These are phyloP conservation scores for Fragosphaeria purpurea DNA, from an alignment of 2,329 filamentous ascomycete species.

Conservation along the genomic window DNA sequence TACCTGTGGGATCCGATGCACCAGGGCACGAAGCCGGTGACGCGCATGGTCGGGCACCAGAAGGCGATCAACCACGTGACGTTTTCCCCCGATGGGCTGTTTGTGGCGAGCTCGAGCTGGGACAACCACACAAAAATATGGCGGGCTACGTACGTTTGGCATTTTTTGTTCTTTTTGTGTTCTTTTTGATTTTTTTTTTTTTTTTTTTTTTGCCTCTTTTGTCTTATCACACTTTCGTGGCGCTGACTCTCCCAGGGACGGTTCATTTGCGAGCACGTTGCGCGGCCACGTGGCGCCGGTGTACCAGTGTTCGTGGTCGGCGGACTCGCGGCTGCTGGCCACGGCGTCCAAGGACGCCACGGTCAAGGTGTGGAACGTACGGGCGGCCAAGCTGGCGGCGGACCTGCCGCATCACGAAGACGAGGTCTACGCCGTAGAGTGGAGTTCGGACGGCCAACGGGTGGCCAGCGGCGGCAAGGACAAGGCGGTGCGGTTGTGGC, in stretches of 20 bases:
- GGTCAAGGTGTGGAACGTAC: constrained; percentile 88
- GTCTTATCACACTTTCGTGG: too few relatives aligned
- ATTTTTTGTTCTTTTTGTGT: constrained; percentile 22
- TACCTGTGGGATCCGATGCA: constrained; percentile 82
- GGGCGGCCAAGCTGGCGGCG: constrained; percentile 65
- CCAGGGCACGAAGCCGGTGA: constrained; percentile 68
- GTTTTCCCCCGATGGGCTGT: constrained; percentile 80
- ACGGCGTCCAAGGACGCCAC: constrained; percentile 88
- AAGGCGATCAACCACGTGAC: constrained; percentile 95
- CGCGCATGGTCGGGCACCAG: constrained; percentile 85
- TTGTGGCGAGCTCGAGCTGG: constrained; percentile 82
- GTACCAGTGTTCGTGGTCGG: constrained; percentile 86
- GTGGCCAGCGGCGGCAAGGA: constrained; percentile 92
- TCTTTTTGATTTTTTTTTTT: neutral
- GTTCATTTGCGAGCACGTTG: constrained; percentile 76
- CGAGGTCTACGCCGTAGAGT: constrained; percentile 90
- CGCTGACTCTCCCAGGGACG: constrained; percentile 33
- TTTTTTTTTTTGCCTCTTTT: too few relatives aligned
- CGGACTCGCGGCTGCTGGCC: constrained; percentile 81
- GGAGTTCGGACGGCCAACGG: constrained; percentile 81
- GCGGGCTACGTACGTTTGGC: constrained; percentile 53
- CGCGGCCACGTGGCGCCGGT: constrained; percentile 83
- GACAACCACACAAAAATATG: constrained; percentile 94
- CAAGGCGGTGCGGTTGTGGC: constrained; percentile 62
- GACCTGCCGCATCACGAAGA: constrained; percentile 87